These are phyloP conservation scores for Thalassiosira livingstoniorum DNA, from an alignment of 352 stramenopile species.

Conservation along the genomic window DNA sequence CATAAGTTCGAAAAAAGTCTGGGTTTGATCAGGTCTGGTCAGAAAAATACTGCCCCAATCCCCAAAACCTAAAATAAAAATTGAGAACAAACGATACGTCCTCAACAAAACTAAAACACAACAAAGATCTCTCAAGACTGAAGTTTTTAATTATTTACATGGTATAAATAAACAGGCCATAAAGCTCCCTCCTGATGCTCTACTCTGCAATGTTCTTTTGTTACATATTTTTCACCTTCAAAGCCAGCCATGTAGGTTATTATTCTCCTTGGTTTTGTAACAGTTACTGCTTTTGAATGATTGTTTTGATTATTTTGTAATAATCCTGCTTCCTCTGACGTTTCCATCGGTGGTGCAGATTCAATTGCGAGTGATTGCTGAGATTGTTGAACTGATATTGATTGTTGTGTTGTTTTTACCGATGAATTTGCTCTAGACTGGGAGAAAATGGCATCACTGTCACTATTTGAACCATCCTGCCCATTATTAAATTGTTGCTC, in stretches of 20 bases:
- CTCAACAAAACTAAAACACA: no score
- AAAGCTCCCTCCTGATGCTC: constrained; percentile 73
- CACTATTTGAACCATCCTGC: not conserved
- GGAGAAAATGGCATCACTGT: not conserved
- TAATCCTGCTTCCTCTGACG: not conserved
- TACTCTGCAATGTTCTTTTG: constrained; percentile 56
- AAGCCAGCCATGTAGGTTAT: constrained; percentile 82
- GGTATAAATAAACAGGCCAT: constrained; percentile 80
- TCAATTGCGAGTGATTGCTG: not conserved
- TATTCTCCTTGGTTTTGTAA: constrained; percentile 38
- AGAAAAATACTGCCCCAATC: no score
- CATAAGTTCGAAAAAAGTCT: no score
- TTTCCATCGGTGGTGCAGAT: not conserved
- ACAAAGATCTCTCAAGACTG: no score
- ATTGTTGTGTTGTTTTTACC: not conserved
- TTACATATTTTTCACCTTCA: constrained; percentile 49
- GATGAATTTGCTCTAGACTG: not conserved
- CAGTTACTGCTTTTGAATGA: not conserved
- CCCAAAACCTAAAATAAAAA: no score
- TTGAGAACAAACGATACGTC: no score
- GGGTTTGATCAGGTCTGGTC: no score
- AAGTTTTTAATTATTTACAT: no score
- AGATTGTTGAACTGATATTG: not conserved
- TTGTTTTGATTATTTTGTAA: not conserved
- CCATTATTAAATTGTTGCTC: not conserved